Conservation (phyloP, 192 early-diverging fungal species). For the Umbelopsis sp. region DNA sequence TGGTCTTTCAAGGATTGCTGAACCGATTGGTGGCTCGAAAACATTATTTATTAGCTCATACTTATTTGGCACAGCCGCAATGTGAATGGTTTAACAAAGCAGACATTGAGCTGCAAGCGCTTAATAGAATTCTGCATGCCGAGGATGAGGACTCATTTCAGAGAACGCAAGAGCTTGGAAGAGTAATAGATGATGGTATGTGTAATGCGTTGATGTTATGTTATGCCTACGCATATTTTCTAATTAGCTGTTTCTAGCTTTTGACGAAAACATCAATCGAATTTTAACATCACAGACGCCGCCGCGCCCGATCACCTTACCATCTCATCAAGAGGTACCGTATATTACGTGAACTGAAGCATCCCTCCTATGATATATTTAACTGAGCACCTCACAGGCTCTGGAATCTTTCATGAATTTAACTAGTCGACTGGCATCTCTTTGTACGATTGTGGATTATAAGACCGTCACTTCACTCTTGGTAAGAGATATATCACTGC, state of each 20-base stretch:
- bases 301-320: conserved; percentile 56
- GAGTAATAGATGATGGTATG: conserved; percentile 47
- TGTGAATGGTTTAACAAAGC: conserved; percentile 46
- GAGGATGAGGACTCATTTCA: conserved; percentile 25
- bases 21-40: conserved; percentile 36
- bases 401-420: conserved; percentile 44
- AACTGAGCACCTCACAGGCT: conserved; percentile 25
- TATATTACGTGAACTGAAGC: not conserved
- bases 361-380: not conserved
- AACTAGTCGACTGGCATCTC: conserved; percentile 37
- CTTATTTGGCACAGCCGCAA: conserved; percentile 46
- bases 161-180: conserved; percentile 33
- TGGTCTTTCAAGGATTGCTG: conserved; percentile 24
- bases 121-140: conserved; percentile 12
- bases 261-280: conserved; percentile 65
- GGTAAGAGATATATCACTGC: conserved; percentile 31
- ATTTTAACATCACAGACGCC: conserved; percentile 66
- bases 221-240: not conserved
- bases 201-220: not conserved
- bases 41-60: conserved; percentile 45
- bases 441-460: conserved; percentile 47
- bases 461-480: conserved; percentile 46
- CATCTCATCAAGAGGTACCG: conserved; percentile 50
- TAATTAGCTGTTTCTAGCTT: conserved; percentile 31
- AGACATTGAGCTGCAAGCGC: conserved; percentile 26